A percentile compares a stretch with the other conserved stretches of the same genome.
Conservation (phyloP, 148 eudicot species). For the Rheum nobile region DNA sequence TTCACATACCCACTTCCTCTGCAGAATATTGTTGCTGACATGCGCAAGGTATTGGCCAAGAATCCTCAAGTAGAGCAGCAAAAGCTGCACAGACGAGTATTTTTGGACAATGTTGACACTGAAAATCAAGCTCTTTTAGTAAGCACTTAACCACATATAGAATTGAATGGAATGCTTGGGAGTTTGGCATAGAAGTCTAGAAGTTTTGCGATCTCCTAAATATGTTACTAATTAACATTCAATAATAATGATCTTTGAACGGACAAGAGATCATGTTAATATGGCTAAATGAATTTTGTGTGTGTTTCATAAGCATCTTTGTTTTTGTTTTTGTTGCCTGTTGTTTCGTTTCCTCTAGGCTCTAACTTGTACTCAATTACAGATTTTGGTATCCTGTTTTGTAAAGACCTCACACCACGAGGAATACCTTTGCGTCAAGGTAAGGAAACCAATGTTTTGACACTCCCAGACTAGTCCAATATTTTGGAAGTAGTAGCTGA, state of each 20-base stretch:
- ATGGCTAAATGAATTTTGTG: not conserved
- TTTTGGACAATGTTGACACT: slow-evolving; percentile 64
- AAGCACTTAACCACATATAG: slow-evolving; percentile 12
- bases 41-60: slow-evolving; percentile 94
- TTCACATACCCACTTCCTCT: not conserved
- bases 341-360: not conserved
- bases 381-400: slow-evolving; percentile 84
- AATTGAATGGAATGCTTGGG: not conserved
- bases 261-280: not conserved
- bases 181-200: not conserved
- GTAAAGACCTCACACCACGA: slow-evolving; percentile 87
- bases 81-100: slow-evolving; percentile 90
- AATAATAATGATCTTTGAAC: not conserved
- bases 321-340: not conserved
- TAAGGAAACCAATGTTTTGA: slow-evolving; percentile 12
- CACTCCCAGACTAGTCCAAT: not conserved
- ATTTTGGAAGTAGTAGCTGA: not conserved
- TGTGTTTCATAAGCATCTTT: not conserved
- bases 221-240: not conserved
- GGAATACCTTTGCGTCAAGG: slow-evolving; percentile 84
- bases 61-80: slow-evolving; percentile 94
- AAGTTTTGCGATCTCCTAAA: not conserved
- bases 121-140: slow-evolving; percentile 93
- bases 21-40: slow-evolving; percentile 93
- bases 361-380: slow-evolving; percentile 14